Percentiles rank a stretch among this genome's conserved stretches.
Conservation (phyloP, 202 grass and related monocot genomes). For the Eragrostis tef region DNA sequence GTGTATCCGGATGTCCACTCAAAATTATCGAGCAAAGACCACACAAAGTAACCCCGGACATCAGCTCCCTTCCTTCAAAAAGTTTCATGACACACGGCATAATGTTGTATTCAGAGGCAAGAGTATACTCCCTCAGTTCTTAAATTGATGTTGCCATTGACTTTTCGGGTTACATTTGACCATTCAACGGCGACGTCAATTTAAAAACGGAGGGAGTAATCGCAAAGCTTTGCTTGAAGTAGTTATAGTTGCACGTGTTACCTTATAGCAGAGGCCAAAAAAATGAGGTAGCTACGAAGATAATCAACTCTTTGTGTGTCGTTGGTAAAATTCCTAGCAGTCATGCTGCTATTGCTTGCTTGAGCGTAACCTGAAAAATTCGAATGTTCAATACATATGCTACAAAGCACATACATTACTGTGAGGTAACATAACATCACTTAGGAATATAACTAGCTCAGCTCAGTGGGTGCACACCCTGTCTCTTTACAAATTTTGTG, state of each 20-base stretch:
- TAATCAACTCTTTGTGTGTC: slow-evolving; percentile 52
- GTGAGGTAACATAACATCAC: too few species aligned
- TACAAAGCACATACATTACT: too few species aligned
- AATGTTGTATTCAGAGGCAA: background rate
- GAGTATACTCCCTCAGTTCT: too few species aligned
- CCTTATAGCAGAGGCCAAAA: slow-evolving; percentile 45
- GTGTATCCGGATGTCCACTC: slow-evolving; percentile 53
- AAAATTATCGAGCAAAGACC: slow-evolving; percentile 63
- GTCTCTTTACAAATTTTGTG: too few species aligned
- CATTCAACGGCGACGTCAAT: too few species aligned
- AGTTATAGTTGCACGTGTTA: background rate
- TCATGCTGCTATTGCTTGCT: slow-evolving; percentile 43
- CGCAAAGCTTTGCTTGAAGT: background rate
- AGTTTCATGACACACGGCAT: background rate
- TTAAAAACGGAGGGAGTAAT: too few species aligned
- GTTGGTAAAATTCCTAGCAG: slow-evolving; percentile 39
- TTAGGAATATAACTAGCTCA: too few species aligned
- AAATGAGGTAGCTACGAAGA: slow-evolving; percentile 50
- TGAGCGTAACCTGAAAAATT: slow-evolving; percentile 50
- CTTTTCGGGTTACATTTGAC: too few species aligned
- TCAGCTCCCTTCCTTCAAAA: slow-evolving; percentile 57
- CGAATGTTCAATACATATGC: too few species aligned
- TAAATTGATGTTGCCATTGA: too few species aligned
- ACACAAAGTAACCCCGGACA: slow-evolving; percentile 64
- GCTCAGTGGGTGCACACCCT: too few species aligned